Conservation (phyloP, 164 flowering plant genomes). For the Chloranthus sessilifolius region DNA sequence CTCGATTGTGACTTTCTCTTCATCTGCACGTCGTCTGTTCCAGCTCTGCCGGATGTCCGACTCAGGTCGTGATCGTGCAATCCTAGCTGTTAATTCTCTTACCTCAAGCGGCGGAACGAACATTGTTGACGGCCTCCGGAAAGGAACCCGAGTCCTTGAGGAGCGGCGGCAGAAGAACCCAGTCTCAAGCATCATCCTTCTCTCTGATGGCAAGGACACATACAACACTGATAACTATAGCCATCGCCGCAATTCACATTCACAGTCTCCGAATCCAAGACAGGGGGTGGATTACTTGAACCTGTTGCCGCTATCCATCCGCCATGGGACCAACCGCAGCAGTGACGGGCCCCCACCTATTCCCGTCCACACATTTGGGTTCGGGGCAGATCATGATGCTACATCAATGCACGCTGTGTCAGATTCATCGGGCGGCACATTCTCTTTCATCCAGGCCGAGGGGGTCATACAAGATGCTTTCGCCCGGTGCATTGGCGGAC, state of each 20-base stretch:
- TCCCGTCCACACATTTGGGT: slow-evolving; percentile 35
- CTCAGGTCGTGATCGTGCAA: slow-evolving; percentile 24
- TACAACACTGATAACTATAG: slow-evolving; percentile 1
- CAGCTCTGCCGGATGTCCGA: slow-evolving; percentile 30
- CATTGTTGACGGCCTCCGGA: slow-evolving; percentile 31
- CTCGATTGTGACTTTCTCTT: slow-evolving; percentile 31
- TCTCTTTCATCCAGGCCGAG: slow-evolving; percentile 33
- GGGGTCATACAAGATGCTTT: slow-evolving; percentile 42
- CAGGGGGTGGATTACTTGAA: slow-evolving; percentile 4
- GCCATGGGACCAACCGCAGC: not conserved
- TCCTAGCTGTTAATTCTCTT: slow-evolving; percentile 24
- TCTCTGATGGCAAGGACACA: slow-evolving; percentile 40
- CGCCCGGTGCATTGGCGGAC: slow-evolving; percentile 48
- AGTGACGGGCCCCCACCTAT: not conserved
- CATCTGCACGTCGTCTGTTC: slow-evolving; percentile 21
- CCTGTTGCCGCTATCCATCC: slow-evolving; percentile 18
- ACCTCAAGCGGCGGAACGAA: slow-evolving; percentile 28
- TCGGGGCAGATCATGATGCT: slow-evolving; percentile 32
- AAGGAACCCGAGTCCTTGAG: slow-evolving; percentile 30
- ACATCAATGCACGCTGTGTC: slow-evolving; percentile 24
- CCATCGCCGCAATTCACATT: not conserved
- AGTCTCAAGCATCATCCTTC: slow-evolving; percentile 32
- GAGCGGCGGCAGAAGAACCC: slow-evolving; percentile 27
- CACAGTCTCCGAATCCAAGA: not conserved
- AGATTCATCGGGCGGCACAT: slow-evolving; percentile 32